Evolutionary conservation across 2,329 filamentous ascomycete species (phyloP).

Genomic region (Aureobasidium sp.): DNA sequence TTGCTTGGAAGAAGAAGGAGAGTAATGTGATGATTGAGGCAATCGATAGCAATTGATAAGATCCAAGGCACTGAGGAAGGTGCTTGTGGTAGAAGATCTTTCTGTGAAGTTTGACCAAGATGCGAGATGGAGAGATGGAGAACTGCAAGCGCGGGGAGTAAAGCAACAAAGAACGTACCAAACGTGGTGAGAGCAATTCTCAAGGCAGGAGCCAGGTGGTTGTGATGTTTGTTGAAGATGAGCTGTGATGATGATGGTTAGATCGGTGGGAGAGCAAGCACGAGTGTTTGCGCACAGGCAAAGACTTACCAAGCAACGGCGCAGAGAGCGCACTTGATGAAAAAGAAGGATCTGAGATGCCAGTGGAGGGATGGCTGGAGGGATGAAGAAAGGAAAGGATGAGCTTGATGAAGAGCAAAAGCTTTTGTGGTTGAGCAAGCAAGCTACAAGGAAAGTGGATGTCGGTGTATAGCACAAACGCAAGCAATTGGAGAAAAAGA

Average conservation of each 20-base stretch:
- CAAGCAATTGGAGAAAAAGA: background rate
- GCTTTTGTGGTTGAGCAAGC: background rate
- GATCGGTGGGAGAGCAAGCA: background rate
- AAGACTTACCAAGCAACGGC: background rate
- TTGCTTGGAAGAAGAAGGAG: background rate
- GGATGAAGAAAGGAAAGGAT: background rate
- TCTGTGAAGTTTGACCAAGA: background rate
- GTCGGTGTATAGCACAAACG: background rate
- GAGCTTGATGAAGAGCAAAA: background rate
- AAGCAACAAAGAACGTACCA: background rate
- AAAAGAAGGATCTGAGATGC: background rate
- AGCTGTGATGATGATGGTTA: background rate
- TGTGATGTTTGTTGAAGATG: background rate
- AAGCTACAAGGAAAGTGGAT: background rate
- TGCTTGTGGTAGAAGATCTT: background rate
- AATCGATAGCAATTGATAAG: background rate
- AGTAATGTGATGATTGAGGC: background rate
- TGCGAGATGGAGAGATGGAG: background rate
- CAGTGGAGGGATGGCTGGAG: background rate
- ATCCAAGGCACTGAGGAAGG: background rate
- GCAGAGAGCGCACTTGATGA: background rate
- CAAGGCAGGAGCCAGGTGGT: background rate
- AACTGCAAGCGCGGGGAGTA: background rate
- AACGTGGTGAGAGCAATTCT: background rate
- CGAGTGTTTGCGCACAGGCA: background rate